Evolutionary conservation across 1,284 basidiomycete species (phyloP), one percentile per base, ranked within the genome.

Genomic region (Microbotryum saponariae): DNA sequence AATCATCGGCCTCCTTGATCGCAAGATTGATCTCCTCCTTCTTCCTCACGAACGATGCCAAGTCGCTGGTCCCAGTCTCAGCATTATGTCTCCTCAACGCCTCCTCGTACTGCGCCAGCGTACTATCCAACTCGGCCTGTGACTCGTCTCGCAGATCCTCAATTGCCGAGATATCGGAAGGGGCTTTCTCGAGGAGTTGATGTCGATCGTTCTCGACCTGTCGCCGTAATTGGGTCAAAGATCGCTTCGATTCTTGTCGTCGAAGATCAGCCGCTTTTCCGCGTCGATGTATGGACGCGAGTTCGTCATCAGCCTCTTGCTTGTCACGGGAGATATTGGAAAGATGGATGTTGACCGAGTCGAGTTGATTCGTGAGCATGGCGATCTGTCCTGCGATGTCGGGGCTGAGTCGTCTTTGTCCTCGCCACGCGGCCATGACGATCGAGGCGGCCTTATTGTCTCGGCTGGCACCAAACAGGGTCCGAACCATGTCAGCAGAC

Each of bases 171-270:
- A 91, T 80, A 69, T 83, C 84, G 18, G 82, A 82, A 1, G 90
- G 88, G 69, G 86, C 78, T 42, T 86, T 85, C 53, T 89, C 85
- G 61, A 86, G 85, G 23, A 83, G 80, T 68, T 87, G 85, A 27
- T 83, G 78, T 63, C 81, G 78, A 10, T 84, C 70, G 7, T 74
- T 71, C n/a, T 73, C 70, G 33, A 80, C 75, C 10, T 70, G 61
- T 12, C 69, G 57, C 71, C 76, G 79, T 42, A 68, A 54, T 33
- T 58, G 20, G 14, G 51, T 60, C 6, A 63, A 51, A 33, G 56
- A 55, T 8, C 16, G 23, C 74, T 68, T 18, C 54, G 61, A 61
- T 67, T 71, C 27, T 33, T 10, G 14, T 25, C 21, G n/a, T 29
- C 23, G 29, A 31, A 64, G 60, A 12, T 63, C 63, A 21, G 53